Evolutionary conservation across 805 yeast species (phyloP).

Genomic region (Teunomyces aglyptinius): DNA sequence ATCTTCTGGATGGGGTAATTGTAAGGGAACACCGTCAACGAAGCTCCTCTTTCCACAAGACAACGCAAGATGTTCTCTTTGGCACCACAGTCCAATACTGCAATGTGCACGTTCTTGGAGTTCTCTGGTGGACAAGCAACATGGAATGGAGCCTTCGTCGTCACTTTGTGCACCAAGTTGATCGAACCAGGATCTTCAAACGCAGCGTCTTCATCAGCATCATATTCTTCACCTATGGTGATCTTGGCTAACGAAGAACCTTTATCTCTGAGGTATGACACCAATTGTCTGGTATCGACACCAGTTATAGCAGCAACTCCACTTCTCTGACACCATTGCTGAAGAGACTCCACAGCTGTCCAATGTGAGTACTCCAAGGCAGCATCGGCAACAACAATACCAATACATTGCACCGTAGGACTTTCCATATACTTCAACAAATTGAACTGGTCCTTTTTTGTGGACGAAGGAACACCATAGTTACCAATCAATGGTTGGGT

Average conservation of each 20-base stretch:
- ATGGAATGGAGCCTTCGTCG: conserved; percentile 94
- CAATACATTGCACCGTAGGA: conserved; percentile 88
- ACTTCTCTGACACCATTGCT: conserved; percentile 94
- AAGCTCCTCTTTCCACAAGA: conserved; percentile 91
- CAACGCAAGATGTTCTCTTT: conserved; percentile 96
- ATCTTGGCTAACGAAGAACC: conserved; percentile 93
- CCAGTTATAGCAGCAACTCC: conserved; percentile 95
- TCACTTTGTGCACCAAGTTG: conserved; percentile 88
- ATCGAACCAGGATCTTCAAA: conserved; percentile 86
- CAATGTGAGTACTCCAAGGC: conserved; percentile 97
- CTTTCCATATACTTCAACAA: conserved; percentile 88
- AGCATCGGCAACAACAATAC: conserved; percentile 93
- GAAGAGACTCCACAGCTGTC: conserved; percentile 96
- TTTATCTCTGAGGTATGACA: conserved; percentile 87
- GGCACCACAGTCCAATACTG: conserved; percentile 96
- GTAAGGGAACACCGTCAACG: conserved; percentile 94
- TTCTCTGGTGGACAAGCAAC: conserved; percentile 60
- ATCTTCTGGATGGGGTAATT: conserved; percentile 90
- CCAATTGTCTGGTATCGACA: conserved; percentile 95
- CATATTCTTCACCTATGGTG: conserved; percentile 86
- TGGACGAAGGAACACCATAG: conserved; percentile 93
- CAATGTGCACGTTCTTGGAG: conserved; percentile 68
- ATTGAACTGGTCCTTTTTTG: conserved; percentile 77
- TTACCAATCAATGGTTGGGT: conserved; percentile 98
- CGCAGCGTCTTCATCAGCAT: conserved; percentile 88